These are phyloP conservation scores for Suillus fuscotomentosus DNA, from an alignment of 768 basidiomycete genomes.

Conservation along the genomic window DNA sequence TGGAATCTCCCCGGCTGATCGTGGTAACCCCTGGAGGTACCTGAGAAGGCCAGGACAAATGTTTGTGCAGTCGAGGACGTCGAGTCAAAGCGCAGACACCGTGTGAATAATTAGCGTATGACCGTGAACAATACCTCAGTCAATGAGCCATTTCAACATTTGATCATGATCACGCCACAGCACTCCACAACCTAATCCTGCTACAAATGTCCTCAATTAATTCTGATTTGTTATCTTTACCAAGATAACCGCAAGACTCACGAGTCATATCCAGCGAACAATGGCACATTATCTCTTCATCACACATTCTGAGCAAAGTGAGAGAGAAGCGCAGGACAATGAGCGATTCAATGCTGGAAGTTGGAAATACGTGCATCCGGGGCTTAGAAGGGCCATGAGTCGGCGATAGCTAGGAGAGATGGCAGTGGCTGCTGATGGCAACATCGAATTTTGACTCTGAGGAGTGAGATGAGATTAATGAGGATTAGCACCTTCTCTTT, in stretches of 20 bases:
- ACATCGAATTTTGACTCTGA: neutral
- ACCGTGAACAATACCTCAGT: neutral
- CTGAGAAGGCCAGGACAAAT: neutral
- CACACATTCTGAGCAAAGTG: neutral
- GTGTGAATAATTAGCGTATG: neutral
- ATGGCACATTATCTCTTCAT: neutral
- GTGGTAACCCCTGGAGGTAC: neutral
- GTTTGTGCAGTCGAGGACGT: neutral
- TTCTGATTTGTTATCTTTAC: neutral
- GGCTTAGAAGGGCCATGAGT: neutral
- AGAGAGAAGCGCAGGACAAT: constrained; percentile 1
- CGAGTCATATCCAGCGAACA: constrained; percentile 5
- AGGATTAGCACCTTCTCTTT: neutral
- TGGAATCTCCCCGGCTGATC: neutral
- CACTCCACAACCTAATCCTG: neutral
- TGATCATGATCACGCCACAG: too few relatives aligned
- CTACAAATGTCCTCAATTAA: neutral
- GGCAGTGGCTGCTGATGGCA: neutral
- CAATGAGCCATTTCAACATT: neutral
- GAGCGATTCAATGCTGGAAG: neutral
- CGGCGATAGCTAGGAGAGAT: neutral
- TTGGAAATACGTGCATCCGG: neutral
- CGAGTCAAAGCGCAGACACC: neutral
- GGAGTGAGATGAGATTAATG: neutral
- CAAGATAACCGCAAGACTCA: neutral